These are phyloP conservation scores for Eucalyptus melliodora DNA, from an alignment of 345 rosid genomes.

Conservation along the genomic window DNA sequence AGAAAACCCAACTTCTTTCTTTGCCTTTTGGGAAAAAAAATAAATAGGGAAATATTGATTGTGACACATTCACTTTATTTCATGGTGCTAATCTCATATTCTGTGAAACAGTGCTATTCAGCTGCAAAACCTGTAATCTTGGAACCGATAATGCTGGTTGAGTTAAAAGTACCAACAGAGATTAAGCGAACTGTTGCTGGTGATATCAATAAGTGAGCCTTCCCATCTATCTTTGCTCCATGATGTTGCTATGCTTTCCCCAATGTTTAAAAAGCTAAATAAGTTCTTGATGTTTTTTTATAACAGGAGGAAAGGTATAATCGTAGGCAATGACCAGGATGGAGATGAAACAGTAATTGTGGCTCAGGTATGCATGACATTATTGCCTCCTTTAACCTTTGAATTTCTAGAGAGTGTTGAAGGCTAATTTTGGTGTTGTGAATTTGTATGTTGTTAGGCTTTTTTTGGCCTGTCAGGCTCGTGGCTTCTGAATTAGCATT, in stretches of 20 bases:
- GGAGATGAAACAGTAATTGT: conserved; percentile 84
- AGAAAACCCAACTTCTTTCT: neutral
- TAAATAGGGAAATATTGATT: neutral
- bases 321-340: conserved; percentile 94
- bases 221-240: neutral
- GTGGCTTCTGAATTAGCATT: neutral
- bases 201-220: conserved; percentile 83
- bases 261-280: neutral
- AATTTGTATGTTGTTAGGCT: neutral
- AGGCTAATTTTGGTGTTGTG: neutral
- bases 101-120: conserved; percentile 49
- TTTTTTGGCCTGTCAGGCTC: neutral
- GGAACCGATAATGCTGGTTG: conserved; percentile 96
- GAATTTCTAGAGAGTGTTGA: neutral
- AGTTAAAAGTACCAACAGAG: conserved; percentile 90
- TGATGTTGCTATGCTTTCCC: neutral
- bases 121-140: conserved; percentile 86
- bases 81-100: neutral
- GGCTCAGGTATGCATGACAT: conserved; percentile 42
- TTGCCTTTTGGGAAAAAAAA: neutral
- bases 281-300: neutral
- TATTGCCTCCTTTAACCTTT: neutral
- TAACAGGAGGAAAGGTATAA: conserved; percentile 92
- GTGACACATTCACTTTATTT: neutral
- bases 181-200: conserved; percentile 97